phyloP scores from a whole-genome alignment of 2,329 filamentous ascomycete species.

The Acephala macrosclerotiorum region DNA sequence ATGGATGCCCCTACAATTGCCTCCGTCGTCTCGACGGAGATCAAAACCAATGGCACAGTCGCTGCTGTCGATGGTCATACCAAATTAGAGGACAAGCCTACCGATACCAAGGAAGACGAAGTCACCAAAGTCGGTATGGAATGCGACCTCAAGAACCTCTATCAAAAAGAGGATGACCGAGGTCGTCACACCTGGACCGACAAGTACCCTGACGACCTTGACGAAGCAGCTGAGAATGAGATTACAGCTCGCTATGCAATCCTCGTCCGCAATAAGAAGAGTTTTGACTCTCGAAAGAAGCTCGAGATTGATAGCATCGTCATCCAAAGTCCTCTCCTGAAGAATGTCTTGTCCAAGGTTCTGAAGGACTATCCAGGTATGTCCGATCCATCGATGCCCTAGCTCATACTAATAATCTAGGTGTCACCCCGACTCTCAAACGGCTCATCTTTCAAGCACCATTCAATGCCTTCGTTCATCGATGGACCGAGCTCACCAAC shows the following conservation, averaged over 20 bases:
- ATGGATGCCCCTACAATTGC: not conserved
- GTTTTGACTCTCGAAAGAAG: slow-evolving; percentile 64
- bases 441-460: slow-evolving; percentile 66
- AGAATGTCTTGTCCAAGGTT: slow-evolving; percentile 57
- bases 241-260: slow-evolving; percentile 68
- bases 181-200: slow-evolving; percentile 63
- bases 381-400: not conserved
- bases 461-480: slow-evolving; percentile 71
- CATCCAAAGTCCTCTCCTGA: slow-evolving; percentile 68
- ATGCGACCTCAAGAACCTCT: slow-evolving; percentile 54
- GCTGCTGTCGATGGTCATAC: slow-evolving; percentile 18
- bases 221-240: slow-evolving; percentile 65
- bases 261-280: slow-evolving; percentile 64
- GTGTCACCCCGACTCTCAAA: slow-evolving; percentile 65
- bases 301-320: slow-evolving; percentile 68
- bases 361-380: slow-evolving; percentile 36
- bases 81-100: slow-evolving; percentile 4
- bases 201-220: slow-evolving; percentile 60
- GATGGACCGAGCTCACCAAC: slow-evolving; percentile 60
- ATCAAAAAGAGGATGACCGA: slow-evolving; percentile 57
- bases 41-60: not conserved
- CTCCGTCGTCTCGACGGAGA: not conserved
- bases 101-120: slow-evolving; percentile 1
- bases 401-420: slow-evolving; percentile 51
- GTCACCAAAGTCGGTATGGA: slow-evolving; percentile 40